Conservation (phyloP, 306 rosid species). For the Casuarina equisetifolia region DNA sequence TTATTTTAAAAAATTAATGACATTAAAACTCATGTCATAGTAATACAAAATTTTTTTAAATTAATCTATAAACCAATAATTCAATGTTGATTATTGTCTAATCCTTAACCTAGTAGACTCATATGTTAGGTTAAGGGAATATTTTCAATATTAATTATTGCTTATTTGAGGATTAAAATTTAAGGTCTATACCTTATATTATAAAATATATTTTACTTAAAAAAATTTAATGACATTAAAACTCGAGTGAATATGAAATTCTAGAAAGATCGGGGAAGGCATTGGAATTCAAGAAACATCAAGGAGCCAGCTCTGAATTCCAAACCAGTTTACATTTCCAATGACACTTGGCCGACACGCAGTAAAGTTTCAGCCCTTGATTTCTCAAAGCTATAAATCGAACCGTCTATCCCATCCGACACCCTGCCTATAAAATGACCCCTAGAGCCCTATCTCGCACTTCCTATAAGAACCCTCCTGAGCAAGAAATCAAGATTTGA, state of each 20-base stretch:
- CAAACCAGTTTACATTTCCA: background rate
- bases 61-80: too few species aligned
- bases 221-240: too few species aligned
- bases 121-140: too few species aligned
- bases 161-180: too few species aligned
- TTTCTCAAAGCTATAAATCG: conserved; percentile 11
- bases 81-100: too few species aligned
- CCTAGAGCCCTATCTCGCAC: background rate
- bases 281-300: background rate
- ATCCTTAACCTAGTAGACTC: too few species aligned
- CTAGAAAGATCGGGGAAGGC: background rate
- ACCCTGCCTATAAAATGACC: conserved; percentile 10
- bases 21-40: too few species aligned
- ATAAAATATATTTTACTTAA: too few species aligned
- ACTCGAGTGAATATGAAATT: background rate
- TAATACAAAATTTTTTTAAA: too few species aligned
- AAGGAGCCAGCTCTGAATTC: background rate
- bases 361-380: conserved; percentile 1
- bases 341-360: conserved; percentile 19
- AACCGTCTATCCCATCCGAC: conserved; percentile 1
- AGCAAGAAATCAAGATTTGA: conserved; percentile 5
- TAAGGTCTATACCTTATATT: too few species aligned
- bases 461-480: background rate
- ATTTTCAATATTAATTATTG: too few species aligned
- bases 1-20: too few species aligned